These are phyloP conservation scores for Rhizopogon roseolus DNA, from an alignment of 768 basidiomycete genomes.

Conservation along the genomic window DNA sequence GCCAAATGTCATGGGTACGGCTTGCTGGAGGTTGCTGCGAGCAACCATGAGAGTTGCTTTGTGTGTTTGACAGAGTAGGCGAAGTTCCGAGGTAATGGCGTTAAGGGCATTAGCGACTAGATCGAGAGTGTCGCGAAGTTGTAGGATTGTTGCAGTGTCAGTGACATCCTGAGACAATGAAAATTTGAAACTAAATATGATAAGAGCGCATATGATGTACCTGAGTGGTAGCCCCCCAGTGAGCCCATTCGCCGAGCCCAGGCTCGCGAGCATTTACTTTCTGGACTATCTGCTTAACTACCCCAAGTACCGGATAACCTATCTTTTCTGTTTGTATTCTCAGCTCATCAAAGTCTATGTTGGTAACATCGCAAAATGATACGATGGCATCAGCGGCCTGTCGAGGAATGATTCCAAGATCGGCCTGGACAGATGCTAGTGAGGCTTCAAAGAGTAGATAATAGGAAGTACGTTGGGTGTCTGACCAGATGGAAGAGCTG, in stretches of 20 bases:
- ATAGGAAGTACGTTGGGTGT: conserved; percentile 17
- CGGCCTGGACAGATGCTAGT: conserved; percentile 34
- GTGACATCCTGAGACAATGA: conserved; percentile 36
- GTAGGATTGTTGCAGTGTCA: conserved; percentile 41
- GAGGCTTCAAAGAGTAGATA: conserved; percentile 27
- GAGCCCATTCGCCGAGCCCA: conserved; percentile 41
- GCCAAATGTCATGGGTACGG: conserved; percentile 43
- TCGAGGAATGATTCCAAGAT: conserved; percentile 33
- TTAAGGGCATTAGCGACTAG: conserved; percentile 26
- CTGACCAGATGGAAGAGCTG: conserved; percentile 37
- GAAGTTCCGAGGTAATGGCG: conserved; percentile 24
- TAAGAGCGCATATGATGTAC: conserved; percentile 15
- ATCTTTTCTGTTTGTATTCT: conserved; percentile 36
- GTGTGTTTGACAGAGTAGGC: conserved; percentile 24
- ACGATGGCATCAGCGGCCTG: conserved; percentile 32
- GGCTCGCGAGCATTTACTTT: conserved; percentile 27
- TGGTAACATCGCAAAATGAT: conserved; percentile 29
- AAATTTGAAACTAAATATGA: neutral
- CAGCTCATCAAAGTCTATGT: conserved; percentile 35
- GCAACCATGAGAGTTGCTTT: conserved; percentile 39
- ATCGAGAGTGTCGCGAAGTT: conserved; percentile 34
- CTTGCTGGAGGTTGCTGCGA: conserved; percentile 44
- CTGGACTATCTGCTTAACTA: conserved; percentile 40
- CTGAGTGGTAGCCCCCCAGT: conserved; percentile 48
- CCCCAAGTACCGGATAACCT: conserved; percentile 40